These are phyloP conservation scores for Pseudocercospora ulei DNA, from an alignment of 2,329 filamentous ascomycete species.

Conservation along the genomic window DNA sequence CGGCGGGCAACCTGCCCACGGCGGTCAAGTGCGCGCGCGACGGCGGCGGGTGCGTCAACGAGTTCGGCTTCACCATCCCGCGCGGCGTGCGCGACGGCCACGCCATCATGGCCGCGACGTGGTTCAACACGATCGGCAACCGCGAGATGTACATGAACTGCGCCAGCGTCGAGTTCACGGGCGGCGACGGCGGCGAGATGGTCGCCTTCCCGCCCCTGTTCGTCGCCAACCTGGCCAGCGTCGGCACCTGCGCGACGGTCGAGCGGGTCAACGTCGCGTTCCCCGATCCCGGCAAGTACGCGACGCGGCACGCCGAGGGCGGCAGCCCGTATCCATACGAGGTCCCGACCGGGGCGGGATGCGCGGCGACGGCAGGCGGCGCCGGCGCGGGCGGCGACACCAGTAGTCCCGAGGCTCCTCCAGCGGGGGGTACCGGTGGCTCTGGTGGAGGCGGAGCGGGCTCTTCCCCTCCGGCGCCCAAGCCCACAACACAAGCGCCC, in stretches of 20 bases:
- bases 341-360: constrained; percentile 23
- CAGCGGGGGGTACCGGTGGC: too few relatives aligned
- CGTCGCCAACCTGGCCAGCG: constrained; percentile 56
- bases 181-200: constrained; percentile 48
- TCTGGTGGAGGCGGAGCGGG: constrained; percentile 3
- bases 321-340: constrained; percentile 22
- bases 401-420: too few relatives aligned
- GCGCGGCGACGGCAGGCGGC: constrained; percentile 5
- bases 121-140: constrained; percentile 88
- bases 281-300: constrained; percentile 54
- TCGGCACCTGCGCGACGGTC: constrained; percentile 44
- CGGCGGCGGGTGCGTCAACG: constrained; percentile 36
- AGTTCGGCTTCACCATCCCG: constrained; percentile 64
- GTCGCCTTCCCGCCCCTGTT: constrained; percentile 63
- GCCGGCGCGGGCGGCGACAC: constrained; percentile 8
- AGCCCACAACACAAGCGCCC: neutral
- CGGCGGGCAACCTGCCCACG: constrained; percentile 44
- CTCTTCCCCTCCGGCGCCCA: too few relatives aligned
- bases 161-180: constrained; percentile 58
- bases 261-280: constrained; percentile 54
- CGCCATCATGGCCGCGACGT: constrained; percentile 80
- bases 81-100: constrained; percentile 61
- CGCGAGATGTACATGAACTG: constrained; percentile 99
- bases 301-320: constrained; percentile 38
- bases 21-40: constrained; percentile 15